Evolutionary conservation across 257 asterid species (phyloP).

Genomic region (Solanum pimpinellifolium): DNA sequence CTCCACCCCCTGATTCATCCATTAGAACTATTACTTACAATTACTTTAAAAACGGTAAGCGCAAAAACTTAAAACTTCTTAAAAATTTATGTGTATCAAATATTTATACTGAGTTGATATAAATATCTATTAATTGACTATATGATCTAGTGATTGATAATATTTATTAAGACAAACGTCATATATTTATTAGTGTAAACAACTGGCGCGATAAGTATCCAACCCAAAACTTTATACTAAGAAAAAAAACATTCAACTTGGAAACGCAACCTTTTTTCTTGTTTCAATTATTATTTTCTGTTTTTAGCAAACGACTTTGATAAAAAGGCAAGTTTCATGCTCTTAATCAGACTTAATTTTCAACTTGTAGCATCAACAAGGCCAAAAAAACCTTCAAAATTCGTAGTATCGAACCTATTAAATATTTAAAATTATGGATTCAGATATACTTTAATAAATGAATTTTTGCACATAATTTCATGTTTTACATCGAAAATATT

Average conservation of each 20-base stretch:
- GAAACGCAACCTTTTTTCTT: not conserved
- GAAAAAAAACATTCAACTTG: not conserved
- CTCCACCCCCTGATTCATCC: not conserved
- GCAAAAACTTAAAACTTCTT: too few species aligned
- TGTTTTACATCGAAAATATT: fast-evolving
- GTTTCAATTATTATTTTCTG: not conserved
- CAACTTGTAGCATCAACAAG: not conserved
- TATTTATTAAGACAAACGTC: not conserved
- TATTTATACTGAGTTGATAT: not conserved
- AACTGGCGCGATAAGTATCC: not conserved
- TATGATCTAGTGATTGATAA: not conserved
- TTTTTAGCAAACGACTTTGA: slow-evolving; percentile 9
- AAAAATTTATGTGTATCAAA: too few species aligned
- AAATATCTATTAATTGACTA: not conserved
- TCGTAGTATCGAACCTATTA: not conserved
- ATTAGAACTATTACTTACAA: not conserved
- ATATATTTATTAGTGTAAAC: not conserved
- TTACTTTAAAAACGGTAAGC: not conserved
- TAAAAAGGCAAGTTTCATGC: slow-evolving; percentile 10
- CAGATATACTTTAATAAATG: not conserved
- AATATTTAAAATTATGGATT: not conserved
- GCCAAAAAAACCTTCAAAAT: not conserved
- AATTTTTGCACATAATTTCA: not conserved
- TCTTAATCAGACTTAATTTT: not conserved
- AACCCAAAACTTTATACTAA: not conserved